Evolutionary conservation across 2,329 filamentous ascomycete species (phyloP).

Genomic region (Pyricularia pennisetigena): DNA sequence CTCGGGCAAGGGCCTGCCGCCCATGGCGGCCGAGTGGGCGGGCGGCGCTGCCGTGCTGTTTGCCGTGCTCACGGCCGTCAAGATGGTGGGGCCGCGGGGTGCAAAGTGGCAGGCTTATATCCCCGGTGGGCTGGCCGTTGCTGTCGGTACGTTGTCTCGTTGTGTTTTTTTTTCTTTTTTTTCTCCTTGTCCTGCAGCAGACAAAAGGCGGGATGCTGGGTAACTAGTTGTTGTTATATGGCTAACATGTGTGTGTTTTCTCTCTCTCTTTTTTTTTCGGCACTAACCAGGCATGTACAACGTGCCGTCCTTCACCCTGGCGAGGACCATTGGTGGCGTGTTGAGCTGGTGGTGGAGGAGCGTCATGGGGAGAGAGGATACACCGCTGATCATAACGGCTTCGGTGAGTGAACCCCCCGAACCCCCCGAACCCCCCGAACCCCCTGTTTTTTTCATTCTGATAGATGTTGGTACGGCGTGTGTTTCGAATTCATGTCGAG

Average conservation of each 20-base stretch:
- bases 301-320: constrained; percentile 88
- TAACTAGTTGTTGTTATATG: background rate
- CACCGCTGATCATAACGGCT: constrained; percentile 81
- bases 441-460: background rate
- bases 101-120: constrained; percentile 60
- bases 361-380: constrained; percentile 45
- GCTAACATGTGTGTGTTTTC: background rate
- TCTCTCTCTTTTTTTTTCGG: too few species aligned
- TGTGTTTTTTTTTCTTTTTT: too few species aligned
- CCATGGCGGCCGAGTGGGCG: constrained; percentile 75
- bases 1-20: constrained; percentile 67
- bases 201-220: background rate
- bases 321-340: constrained; percentile 70
- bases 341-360: constrained; percentile 68
- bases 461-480: background rate
- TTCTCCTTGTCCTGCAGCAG: background rate
- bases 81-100: constrained; percentile 41
- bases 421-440: too few species aligned
- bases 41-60: constrained; percentile 67
- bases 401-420: constrained; percentile 45
- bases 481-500: background rate
- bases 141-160: constrained; percentile 54
- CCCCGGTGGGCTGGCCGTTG: constrained; percentile 90
- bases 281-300: constrained; percentile 75
- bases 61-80: constrained; percentile 56